These are phyloP conservation scores for Physcomitrellopsis africana DNA, from an alignment of 225 moss, liverwort and hornwort genomes.

Conservation along the genomic window DNA sequence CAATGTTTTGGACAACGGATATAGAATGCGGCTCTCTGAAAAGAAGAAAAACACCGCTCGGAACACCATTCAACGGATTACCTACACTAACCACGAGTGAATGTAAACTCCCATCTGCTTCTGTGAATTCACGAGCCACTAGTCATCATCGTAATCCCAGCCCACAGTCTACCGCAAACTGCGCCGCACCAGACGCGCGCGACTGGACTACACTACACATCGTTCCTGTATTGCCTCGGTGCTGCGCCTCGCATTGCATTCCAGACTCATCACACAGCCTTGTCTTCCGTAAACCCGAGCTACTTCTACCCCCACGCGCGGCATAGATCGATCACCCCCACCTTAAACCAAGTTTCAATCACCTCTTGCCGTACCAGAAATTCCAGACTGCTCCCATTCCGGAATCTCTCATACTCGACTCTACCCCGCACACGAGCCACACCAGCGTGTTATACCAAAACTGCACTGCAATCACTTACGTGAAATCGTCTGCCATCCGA, in stretches of 20 bases:
- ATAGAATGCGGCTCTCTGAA: too few relatives aligned
- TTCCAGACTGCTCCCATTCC: background rate
- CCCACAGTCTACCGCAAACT: background rate
- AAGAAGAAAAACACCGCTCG: too few relatives aligned
- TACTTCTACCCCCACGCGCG: background rate
- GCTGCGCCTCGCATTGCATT: slow-evolving; percentile 9
- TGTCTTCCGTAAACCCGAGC: background rate
- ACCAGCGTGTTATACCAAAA: too few relatives aligned
- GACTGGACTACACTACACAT: background rate
- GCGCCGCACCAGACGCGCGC: background rate
- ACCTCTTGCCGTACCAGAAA: slow-evolving; percentile 13
- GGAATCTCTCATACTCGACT: background rate
- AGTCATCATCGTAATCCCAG: background rate
- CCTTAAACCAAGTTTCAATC: too few relatives aligned
- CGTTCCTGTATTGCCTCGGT: slow-evolving; percentile 41
- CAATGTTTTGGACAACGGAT: too few relatives aligned
- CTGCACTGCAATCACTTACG: slow-evolving; percentile 24
- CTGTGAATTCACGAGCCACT: background rate
- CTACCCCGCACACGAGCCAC: background rate
- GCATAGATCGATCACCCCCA: slow-evolving; percentile 27
- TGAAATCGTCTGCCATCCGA: slow-evolving; percentile 42
- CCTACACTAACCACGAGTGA: background rate
- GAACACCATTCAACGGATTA: too few relatives aligned
- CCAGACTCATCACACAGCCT: background rate
- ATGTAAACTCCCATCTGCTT: too few relatives aligned